Conservation (phyloP, 129 eudicot species). For the Sambucus nigra region DNA sequence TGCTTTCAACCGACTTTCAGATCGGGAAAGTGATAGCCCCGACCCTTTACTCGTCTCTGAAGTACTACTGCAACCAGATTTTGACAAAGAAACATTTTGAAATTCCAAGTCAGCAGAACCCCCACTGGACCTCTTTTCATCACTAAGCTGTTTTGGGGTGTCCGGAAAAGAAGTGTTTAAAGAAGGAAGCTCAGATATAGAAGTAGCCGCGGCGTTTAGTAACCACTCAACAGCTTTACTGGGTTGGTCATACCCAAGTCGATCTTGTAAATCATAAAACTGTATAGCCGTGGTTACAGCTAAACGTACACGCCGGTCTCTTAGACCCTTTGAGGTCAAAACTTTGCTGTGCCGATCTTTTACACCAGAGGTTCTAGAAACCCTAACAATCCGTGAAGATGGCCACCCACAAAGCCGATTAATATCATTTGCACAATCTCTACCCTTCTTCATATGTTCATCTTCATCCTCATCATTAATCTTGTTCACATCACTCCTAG, state of each 20-base stretch:
- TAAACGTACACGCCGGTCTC: conserved; percentile 73
- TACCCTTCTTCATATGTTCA: conserved; percentile 8
- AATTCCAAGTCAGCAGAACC: conserved; percentile 26
- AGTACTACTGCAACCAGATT: conserved; percentile 71
- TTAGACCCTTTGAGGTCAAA: conserved; percentile 70
- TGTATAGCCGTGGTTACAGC: conserved; percentile 84
- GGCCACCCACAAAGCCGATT: conserved; percentile 64
- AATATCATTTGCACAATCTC: conserved; percentile 12
- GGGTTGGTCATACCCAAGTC: conserved; percentile 84
- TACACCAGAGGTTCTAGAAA: conserved; percentile 90
- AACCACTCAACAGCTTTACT: conserved; percentile 96
- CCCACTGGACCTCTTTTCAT: conserved; percentile 32
- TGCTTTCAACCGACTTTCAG: conserved; percentile 69
- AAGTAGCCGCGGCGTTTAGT: conserved; percentile 61
- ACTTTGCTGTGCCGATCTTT: conserved; percentile 93
- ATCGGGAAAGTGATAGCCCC: conserved; percentile 63
- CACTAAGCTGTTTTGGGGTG: conserved; percentile 39
- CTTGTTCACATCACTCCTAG: neutral
- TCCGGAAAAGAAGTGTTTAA: conserved; percentile 42
- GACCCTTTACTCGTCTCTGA: conserved; percentile 87
- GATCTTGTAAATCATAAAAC: conserved; percentile 82
- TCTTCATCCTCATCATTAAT: conserved; percentile 28
- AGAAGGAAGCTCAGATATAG: conserved; percentile 72
- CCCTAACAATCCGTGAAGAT: conserved; percentile 82
- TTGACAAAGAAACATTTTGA: conserved; percentile 19